phyloP scores from a whole-genome alignment of 2,329 filamentous ascomycete species.

The Trichothecium roseum region DNA sequence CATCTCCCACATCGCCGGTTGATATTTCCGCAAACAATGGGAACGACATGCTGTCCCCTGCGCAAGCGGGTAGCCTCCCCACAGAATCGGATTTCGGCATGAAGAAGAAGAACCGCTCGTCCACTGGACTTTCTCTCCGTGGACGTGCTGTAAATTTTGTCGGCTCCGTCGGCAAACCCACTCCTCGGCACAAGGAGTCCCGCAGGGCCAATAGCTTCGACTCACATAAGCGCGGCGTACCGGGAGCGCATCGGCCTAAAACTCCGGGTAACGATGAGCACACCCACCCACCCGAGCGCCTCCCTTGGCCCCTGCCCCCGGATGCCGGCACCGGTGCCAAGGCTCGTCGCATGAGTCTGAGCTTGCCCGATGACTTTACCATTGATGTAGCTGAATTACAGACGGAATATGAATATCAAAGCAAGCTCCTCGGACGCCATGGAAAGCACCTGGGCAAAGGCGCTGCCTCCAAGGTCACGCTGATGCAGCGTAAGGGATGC shows the following conservation, averaged over 20 bases:
- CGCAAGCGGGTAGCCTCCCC: conserved; percentile 23
- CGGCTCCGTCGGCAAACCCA: conserved; percentile 13
- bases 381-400: conserved; percentile 61
- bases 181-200: conserved; percentile 11
- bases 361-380: conserved; percentile 62
- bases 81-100: conserved; percentile 29
- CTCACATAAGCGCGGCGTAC: conserved; percentile 17
- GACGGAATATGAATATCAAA: conserved; percentile 59
- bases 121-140: conserved; percentile 39
- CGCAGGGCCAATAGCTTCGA: conserved; percentile 42
- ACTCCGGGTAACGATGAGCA: conserved; percentile 13
- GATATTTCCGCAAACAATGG: conserved; percentile 17
- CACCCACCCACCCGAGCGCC: conserved; percentile 26
- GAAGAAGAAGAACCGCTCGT: conserved; percentile 37
- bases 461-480: conserved; percentile 69
- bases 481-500: conserved; percentile 64
- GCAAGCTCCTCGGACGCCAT: conserved; percentile 60
- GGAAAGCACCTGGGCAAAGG: conserved; percentile 73
- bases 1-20: conserved; percentile 36
- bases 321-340: conserved; percentile 66
- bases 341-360: conserved; percentile 66
- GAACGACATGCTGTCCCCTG: conserved; percentile 5
- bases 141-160: conserved; percentile 38
- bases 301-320: conserved; percentile 51
- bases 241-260: conserved; percentile 8